Evolutionary conservation across 129 eudicot species (phyloP).

Genomic region (Helianthus annuus): HanXRQr2.0-SUNRISE NC_035441.2:163966603-163967102

Average conservation of each 20-base stretch:
- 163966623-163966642: slow-evolving; percentile 82
- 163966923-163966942: too few species aligned
- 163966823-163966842: slow-evolving; percentile 9
- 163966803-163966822: slow-evolving; percentile 1
- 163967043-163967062: too few species aligned
- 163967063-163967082: too few species aligned
- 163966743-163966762: slow-evolving; percentile 13
- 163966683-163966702: slow-evolving; percentile 66
- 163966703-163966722: slow-evolving; percentile 35
- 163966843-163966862: background rate
- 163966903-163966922: too few species aligned
- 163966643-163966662: slow-evolving; percentile 62
- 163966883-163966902: background rate
- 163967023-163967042: background rate
- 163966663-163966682: slow-evolving; percentile 51
- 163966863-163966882: background rate
- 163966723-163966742: slow-evolving; percentile 13
- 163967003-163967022: too few species aligned
- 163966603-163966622: slow-evolving; percentile 44
- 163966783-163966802: background rate
- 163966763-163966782: background rate
- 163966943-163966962: too few species aligned
- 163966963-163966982: too few species aligned
- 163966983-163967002: too few species aligned
- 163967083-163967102: too few species aligned